Conservation (phyloP, 352 stramenopile genomes). For the Pythium utonaiense region DNA sequence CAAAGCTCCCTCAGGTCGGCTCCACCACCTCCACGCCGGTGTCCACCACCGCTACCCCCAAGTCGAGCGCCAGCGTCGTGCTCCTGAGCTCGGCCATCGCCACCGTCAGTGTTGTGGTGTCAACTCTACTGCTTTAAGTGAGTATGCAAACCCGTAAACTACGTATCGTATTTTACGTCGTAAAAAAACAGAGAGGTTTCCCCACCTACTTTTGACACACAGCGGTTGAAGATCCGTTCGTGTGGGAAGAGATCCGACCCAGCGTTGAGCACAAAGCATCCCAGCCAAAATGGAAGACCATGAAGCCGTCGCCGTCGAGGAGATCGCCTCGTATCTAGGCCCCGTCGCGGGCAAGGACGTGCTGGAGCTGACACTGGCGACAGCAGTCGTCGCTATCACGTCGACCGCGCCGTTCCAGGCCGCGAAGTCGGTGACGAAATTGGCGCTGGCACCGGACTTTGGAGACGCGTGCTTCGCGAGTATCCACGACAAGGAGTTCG, state of each 20-base stretch:
- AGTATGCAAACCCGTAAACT: neutral
- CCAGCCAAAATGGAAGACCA: conserved; percentile 16
- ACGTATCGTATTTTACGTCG: conserved; percentile 8
- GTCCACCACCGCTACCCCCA: neutral
- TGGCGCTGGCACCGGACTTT: conserved; percentile 31
- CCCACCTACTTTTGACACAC: neutral
- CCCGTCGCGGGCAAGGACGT: conserved; percentile 31
- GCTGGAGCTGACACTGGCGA: conserved; percentile 32
- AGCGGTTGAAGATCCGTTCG: conserved; percentile 5
- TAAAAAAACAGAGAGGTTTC: conserved; percentile 1
- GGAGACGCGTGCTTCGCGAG: conserved; percentile 17
- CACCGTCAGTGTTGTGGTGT: neutral
- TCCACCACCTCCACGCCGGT: neutral
- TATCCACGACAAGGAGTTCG: conserved; percentile 22
- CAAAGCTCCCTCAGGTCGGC: neutral
- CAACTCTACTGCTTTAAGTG: conserved; percentile 14
- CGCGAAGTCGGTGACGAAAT: conserved; percentile 21
- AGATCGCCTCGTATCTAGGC: conserved; percentile 24
- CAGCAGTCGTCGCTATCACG: conserved; percentile 19
- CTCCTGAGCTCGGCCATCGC: neutral
- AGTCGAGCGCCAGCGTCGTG: conserved; percentile 1
- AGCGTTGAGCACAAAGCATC: neutral
- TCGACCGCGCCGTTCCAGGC: conserved; percentile 10
- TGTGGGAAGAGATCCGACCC: neutral
- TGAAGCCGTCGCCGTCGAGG: conserved; percentile 18